Conservation (phyloP, 805 yeast genomes). For the Peterozyma xylosa region DNA sequence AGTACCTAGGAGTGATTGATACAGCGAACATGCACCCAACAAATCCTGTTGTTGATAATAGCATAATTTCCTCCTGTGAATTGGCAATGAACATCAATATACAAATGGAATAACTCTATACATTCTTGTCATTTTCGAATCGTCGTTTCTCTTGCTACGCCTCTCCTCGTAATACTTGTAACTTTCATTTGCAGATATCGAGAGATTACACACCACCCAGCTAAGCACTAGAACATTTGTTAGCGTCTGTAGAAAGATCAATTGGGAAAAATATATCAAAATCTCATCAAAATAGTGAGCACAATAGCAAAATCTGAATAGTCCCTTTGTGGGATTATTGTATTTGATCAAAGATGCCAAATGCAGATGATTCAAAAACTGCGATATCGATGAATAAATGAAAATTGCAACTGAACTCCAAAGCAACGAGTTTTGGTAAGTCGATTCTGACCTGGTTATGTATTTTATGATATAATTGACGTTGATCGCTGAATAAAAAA, state of each 20-base stretch:
- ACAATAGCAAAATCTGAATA: slow-evolving; percentile 44
- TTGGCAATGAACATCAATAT: slow-evolving; percentile 8
- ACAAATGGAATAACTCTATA: slow-evolving; percentile 22
- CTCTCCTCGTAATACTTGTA: slow-evolving; percentile 32
- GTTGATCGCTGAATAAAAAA: slow-evolving; percentile 46
- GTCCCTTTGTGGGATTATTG: slow-evolving; percentile 41
- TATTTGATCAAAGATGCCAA: slow-evolving; percentile 36
- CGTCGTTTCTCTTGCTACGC: slow-evolving; percentile 1
- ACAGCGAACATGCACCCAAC: too few relatives aligned
- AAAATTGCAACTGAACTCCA: slow-evolving; percentile 17
- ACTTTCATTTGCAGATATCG: slow-evolving; percentile 48
- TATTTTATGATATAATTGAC: slow-evolving; percentile 18
- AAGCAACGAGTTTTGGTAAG: slow-evolving; percentile 1
- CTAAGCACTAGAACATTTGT: slow-evolving; percentile 18
- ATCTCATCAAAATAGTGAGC: slow-evolving; percentile 72
- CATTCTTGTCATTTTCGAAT: background rate
- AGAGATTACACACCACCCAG: slow-evolving; percentile 41
- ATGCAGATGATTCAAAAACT: slow-evolving; percentile 3
- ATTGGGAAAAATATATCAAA: slow-evolving; percentile 36
- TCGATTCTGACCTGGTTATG: slow-evolving; percentile 1
- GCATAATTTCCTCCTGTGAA: too few relatives aligned
- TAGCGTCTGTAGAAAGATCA: slow-evolving; percentile 11
- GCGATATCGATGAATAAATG: slow-evolving; percentile 20
- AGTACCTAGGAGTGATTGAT: too few relatives aligned
- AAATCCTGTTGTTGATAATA: too few relatives aligned